These are phyloP conservation scores for Nemania serpens DNA, from an alignment of 2,329 filamentous ascomycete genomes.

Conservation along the genomic window DNA sequence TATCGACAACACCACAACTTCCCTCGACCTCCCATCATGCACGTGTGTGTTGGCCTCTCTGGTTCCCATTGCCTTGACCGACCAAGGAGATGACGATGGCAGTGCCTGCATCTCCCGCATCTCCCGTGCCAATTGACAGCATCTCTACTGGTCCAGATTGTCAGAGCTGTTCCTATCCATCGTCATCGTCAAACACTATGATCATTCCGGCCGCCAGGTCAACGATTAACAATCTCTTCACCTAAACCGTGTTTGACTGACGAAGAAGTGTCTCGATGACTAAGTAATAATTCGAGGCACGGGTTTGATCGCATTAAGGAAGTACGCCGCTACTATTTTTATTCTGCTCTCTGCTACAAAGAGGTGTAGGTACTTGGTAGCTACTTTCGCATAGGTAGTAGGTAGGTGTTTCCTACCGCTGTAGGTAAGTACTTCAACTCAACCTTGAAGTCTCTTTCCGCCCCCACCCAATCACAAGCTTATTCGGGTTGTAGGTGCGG, in stretches of 20 bases:
- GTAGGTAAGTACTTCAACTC: too few species aligned
- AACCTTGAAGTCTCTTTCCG: neutral
- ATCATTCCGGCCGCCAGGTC: neutral
- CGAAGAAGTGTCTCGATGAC: neutral
- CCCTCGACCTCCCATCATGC: conserved; percentile 20
- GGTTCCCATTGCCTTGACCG: conserved; percentile 18
- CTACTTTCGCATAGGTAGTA: too few species aligned
- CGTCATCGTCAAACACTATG: neutral
- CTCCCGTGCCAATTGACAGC: conserved; percentile 13
- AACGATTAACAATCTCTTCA: neutral
- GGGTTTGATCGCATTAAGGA: neutral
- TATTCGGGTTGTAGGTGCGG: too few species aligned
- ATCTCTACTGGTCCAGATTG: neutral
- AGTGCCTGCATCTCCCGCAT: conserved; percentile 23
- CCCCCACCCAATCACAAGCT: conserved; percentile 19
- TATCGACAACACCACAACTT: neutral
- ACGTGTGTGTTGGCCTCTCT: conserved; percentile 21
- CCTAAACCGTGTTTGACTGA: neutral
- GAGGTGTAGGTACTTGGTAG: too few species aligned
- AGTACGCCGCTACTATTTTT: conserved; percentile 10
- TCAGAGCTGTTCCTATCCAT: neutral
- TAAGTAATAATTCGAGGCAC: neutral
- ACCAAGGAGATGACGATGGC: conserved; percentile 14
- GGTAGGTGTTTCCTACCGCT: too few species aligned
- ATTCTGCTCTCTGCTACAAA: neutral